Conservation (phyloP, 805 yeast species). For the Lipomyces lipofer region DNA sequence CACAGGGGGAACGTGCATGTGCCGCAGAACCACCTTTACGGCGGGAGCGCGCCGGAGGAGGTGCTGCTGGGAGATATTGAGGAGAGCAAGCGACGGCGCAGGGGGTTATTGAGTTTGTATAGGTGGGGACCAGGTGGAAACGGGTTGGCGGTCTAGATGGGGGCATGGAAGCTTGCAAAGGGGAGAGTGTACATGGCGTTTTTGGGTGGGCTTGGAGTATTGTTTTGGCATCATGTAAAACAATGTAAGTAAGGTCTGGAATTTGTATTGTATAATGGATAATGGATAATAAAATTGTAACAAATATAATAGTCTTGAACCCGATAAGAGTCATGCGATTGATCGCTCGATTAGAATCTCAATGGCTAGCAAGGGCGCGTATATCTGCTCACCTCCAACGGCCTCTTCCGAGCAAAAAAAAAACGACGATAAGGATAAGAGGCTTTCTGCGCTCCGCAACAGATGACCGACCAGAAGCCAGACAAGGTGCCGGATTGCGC, state of each 20-base stretch:
- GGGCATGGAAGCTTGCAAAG: too few species aligned
- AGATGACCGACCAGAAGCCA: constrained; percentile 18
- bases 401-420: constrained; percentile 69
- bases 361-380: constrained; percentile 23
- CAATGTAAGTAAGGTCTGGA: too few species aligned
- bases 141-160: constrained; percentile 42
- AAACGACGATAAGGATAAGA: constrained; percentile 65
- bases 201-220: too few species aligned
- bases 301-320: not conserved
- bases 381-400: constrained; percentile 54
- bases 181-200: too few species aligned
- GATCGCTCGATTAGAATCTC: constrained; percentile 16
- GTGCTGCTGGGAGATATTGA: constrained; percentile 35
- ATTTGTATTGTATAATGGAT: not conserved
- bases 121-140: constrained; percentile 43
- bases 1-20: constrained; percentile 20
- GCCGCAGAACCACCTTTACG: constrained; percentile 23
- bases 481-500: constrained; percentile 12
- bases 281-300: not conserved
- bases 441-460: constrained; percentile 40
- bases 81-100: constrained; percentile 35
- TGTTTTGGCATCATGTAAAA: not conserved
- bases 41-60: constrained; percentile 24
- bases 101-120: constrained; percentile 41
- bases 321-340: not conserved